phyloP scores from a whole-genome alignment of 2,329 filamentous ascomycete species.

The Xylaria sp. region DNA sequence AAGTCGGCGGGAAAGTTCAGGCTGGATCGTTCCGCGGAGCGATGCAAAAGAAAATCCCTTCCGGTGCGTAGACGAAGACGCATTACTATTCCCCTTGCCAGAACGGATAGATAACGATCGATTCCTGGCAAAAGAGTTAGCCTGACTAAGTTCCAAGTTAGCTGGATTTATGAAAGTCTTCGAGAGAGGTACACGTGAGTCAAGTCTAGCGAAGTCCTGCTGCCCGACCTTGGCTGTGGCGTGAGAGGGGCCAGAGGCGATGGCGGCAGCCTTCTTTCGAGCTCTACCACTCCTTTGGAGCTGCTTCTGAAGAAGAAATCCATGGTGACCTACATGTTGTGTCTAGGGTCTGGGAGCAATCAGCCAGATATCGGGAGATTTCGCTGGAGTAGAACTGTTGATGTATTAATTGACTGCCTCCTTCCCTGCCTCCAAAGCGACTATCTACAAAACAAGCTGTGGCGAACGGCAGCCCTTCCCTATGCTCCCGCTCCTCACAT shows the following conservation, averaged over 20 bases:
- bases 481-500: neutral
- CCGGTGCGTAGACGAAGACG: conserved; percentile 55
- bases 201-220: conserved; percentile 38
- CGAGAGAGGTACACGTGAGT: conserved; percentile 40
- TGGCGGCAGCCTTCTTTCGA: conserved; percentile 39
- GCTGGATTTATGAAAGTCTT: conserved; percentile 1
- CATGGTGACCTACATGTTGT: conserved; percentile 46
- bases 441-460: neutral
- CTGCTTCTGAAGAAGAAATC: conserved; percentile 45
- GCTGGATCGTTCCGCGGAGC: conserved; percentile 84
- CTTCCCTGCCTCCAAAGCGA: conserved; percentile 18
- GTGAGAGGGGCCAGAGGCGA: conserved; percentile 33
- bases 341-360: conserved; percentile 16
- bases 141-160: neutral
- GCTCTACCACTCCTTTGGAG: conserved; percentile 45
- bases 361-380: neutral
- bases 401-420: conserved; percentile 23
- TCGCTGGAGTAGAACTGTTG: conserved; percentile 14
- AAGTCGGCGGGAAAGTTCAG: conserved; percentile 88
- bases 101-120: conserved; percentile 49
- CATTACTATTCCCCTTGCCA: conserved; percentile 51
- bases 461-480: conserved; percentile 6
- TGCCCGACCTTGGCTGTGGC: conserved; percentile 35
- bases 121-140: conserved; percentile 43
- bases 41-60: conserved; percentile 87